These are phyloP conservation scores for Tausonia pullulans DNA, from an alignment of 1,284 basidiomycete species.

Conservation along the genomic window DNA sequence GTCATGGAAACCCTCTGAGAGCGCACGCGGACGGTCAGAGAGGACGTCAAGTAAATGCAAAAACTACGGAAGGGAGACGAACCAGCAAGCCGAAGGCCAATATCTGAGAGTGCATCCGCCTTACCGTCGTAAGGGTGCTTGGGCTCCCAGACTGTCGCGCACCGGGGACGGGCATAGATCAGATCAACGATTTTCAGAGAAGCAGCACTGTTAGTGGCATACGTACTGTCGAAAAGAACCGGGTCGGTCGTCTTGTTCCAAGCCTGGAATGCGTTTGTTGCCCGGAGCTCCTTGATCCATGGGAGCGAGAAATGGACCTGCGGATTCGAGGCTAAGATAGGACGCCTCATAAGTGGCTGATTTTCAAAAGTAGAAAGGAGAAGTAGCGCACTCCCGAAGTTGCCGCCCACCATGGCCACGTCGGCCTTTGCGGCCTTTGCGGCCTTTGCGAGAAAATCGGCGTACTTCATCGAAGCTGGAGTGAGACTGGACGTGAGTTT, in stretches of 20 bases:
- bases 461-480: slow-evolving; percentile 64
- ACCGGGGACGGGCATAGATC: too few species aligned
- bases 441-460: slow-evolving; percentile 51
- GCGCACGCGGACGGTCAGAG: background rate
- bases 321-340: background rate
- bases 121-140: slow-evolving; percentile 60
- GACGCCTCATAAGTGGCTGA: too few species aligned
- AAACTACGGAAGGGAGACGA: slow-evolving; percentile 7
- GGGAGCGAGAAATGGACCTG: slow-evolving; percentile 9
- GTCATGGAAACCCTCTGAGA: slow-evolving; percentile 75
- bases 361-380: background rate
- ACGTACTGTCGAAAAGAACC: slow-evolving; percentile 47
- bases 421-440: slow-evolving; percentile 45
- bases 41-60: background rate
- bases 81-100: slow-evolving; percentile 60
- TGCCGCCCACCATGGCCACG: background rate
- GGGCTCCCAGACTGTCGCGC: slow-evolving; percentile 70
- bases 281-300: slow-evolving; percentile 9
- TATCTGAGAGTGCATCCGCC: slow-evolving; percentile 74
- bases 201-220: too few species aligned
- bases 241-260: slow-evolving; percentile 10
- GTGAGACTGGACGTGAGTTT: background rate
- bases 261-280: slow-evolving; percentile 6
- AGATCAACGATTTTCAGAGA: too few species aligned
- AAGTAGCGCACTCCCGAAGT: background rate